Conservation (phyloP, 2,329 filamentous ascomycete species). For the Monosporascus sp. region DNA sequence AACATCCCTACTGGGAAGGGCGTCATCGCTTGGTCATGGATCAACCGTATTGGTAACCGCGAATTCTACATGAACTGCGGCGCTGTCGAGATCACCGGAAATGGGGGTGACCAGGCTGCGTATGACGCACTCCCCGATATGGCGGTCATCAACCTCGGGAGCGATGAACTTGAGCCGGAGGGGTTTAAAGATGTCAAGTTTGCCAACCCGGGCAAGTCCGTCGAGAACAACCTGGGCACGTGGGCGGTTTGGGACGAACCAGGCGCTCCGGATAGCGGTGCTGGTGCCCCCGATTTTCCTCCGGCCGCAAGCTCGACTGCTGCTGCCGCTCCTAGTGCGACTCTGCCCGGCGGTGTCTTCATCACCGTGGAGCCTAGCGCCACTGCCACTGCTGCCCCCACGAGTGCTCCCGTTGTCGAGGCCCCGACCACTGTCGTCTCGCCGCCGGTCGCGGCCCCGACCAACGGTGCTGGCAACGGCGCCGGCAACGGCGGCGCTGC, state of each 20-base stretch:
- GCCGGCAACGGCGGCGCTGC: conserved; percentile 5
- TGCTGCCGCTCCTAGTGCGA: conserved; percentile 12
- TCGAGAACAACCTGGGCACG: conserved; percentile 41
- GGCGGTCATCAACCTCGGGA: conserved; percentile 65
- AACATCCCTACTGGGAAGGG: conserved; percentile 71
- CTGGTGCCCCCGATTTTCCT: conserved; percentile 10
- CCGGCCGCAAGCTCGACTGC: conserved; percentile 8
- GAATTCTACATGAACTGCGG: conserved; percentile 99
- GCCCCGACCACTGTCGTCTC: conserved; percentile 12
- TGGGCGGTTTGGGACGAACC: conserved; percentile 20
- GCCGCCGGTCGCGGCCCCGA: conserved; percentile 20
- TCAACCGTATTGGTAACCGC: conserved; percentile 86
- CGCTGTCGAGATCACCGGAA: conserved; percentile 59
- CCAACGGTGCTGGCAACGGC: conserved; percentile 13
- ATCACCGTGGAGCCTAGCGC: conserved; percentile 15
- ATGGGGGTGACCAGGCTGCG: conserved; percentile 42
- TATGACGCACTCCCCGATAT: conserved; percentile 64
- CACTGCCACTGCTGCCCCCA: conserved; percentile 11
- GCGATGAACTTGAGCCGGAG: conserved; percentile 1
- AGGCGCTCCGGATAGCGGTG: conserved; percentile 19
- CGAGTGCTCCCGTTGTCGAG: not conserved
- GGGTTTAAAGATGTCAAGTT: conserved; percentile 62
- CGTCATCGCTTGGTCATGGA: conserved; percentile 88
- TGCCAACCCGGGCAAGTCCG: conserved; percentile 58
- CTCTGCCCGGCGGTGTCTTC: conserved; percentile 12